Conservation (phyloP, 768 basidiomycete species). For the Suillus subaureus region DNA sequence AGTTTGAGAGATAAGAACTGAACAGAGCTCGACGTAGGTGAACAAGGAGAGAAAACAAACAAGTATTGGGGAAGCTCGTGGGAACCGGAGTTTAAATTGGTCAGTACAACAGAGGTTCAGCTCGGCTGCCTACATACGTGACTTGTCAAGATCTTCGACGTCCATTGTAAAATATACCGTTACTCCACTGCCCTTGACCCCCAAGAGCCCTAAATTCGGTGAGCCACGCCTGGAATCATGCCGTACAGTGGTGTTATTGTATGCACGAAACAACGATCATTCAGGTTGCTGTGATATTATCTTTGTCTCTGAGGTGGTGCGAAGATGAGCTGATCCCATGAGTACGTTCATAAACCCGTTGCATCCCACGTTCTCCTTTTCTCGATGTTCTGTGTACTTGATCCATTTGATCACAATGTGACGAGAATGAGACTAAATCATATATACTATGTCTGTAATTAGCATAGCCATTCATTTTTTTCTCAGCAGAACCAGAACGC, state of each 20-base stretch:
- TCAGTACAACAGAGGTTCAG: conserved; percentile 21
- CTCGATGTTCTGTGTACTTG: background rate
- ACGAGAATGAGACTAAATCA: background rate
- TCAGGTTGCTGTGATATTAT: background rate
- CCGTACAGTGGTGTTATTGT: background rate
- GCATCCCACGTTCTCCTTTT: background rate
- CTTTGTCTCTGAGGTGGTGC: background rate
- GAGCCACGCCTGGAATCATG: background rate
- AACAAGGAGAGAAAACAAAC: conserved; percentile 44
- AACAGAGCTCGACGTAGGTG: conserved; percentile 26
- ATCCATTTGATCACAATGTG: conserved; percentile 1
- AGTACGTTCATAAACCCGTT: background rate
- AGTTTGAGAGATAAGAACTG: conserved; percentile 26
- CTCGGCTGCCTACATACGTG: background rate
- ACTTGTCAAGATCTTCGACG: background rate
- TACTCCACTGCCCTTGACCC: conserved; percentile 1
- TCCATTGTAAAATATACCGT: background rate
- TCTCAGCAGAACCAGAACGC: conserved; percentile 1
- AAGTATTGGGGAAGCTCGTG: conserved; percentile 43
- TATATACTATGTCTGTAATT: background rate
- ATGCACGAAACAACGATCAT: background rate
- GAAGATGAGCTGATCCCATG: background rate
- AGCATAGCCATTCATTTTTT: background rate
- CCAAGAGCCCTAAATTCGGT: background rate
- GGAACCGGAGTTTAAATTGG: conserved; percentile 51